Conservation (phyloP, 2,329 filamentous ascomycete genomes). For the Arthrobotrys musiformis region DNA sequence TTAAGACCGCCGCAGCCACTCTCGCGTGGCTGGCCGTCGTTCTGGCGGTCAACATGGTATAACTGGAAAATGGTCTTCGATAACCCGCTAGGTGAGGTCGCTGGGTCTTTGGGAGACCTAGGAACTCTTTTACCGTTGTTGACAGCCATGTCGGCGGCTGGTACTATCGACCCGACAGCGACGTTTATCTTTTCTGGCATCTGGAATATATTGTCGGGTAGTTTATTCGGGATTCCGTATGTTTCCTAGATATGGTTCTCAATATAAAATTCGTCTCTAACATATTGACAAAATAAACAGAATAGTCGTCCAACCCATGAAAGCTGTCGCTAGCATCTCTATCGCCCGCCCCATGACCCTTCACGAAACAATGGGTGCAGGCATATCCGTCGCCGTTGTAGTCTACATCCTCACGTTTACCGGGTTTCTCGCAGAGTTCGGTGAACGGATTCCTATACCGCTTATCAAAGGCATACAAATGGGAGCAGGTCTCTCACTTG, state of each 20-base stretch:
- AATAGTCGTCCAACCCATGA: conserved; percentile 68
- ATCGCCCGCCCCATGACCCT: conserved; percentile 75
- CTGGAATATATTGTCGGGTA: conserved; percentile 84
- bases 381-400: conserved; percentile 78
- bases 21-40: conserved; percentile 48
- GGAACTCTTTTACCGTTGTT: conserved; percentile 56
- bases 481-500: conserved; percentile 84
- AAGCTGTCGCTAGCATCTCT: conserved; percentile 91
- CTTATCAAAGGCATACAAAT: conserved; percentile 96
- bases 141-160: conserved; percentile 76
- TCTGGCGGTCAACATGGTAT: conserved; percentile 55
- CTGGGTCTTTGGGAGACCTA: conserved; percentile 73
- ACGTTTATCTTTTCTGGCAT: conserved; percentile 89
- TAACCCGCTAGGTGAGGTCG: conserved; percentile 78
- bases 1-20: conserved; percentile 48
- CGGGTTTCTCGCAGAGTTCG: conserved; percentile 79
- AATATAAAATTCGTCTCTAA: conserved; percentile 14
- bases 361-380: conserved; percentile 81
- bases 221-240: conserved; percentile 83
- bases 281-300: conserved; percentile 3
- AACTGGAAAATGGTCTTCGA: conserved; percentile 65
- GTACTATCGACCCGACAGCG: conserved; percentile 81
- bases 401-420: conserved; percentile 82
- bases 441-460: conserved; percentile 79
- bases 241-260: not conserved